phyloP scores from a whole-genome alignment of 1,139 yeast genomes.

The Debaryomyces sp. region DNA sequence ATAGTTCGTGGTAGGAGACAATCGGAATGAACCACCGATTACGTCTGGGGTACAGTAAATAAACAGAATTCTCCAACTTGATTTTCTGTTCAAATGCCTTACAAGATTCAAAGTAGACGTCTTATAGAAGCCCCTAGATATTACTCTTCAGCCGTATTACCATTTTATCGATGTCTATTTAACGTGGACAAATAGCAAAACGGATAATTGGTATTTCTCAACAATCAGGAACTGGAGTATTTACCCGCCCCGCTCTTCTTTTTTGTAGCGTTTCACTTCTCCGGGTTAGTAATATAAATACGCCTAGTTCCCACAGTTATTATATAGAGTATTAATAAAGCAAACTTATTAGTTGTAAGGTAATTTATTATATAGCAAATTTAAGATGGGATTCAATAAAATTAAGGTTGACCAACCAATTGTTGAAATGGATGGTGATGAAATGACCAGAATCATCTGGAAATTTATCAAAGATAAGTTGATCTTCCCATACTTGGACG shows the following conservation, averaged over 20 bases:
- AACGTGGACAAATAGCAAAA: background rate
- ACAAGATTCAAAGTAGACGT: background rate
- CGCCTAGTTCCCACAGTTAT: background rate
- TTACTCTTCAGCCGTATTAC: background rate
- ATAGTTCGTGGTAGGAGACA: background rate
- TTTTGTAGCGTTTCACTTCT: background rate
- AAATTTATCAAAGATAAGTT: constrained; percentile 78
- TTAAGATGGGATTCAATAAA: constrained; percentile 36
- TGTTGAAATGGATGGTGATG: constrained; percentile 97
- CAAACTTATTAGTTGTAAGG: background rate
- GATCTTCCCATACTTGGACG: constrained; percentile 80
- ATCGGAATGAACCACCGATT: background rate
- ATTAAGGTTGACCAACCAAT: constrained; percentile 85
- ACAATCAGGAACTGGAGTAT: background rate
- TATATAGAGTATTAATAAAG: background rate
- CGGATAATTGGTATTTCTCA: background rate
- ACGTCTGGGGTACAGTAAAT: constrained; percentile 2
- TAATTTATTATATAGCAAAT: background rate
- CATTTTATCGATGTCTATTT: background rate
- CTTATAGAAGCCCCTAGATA: background rate
- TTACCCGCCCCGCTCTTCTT: constrained; percentile 6
- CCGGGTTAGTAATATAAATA: constrained; percentile 8
- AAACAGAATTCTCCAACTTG: background rate
- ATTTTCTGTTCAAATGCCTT: background rate
- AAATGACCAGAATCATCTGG: constrained; percentile 94